Evolutionary conservation across 176 grass and related monocot genomes (phyloP), one percentile per base, ranked within the genome.

Genomic region (Leersia perrieri): DNA sequence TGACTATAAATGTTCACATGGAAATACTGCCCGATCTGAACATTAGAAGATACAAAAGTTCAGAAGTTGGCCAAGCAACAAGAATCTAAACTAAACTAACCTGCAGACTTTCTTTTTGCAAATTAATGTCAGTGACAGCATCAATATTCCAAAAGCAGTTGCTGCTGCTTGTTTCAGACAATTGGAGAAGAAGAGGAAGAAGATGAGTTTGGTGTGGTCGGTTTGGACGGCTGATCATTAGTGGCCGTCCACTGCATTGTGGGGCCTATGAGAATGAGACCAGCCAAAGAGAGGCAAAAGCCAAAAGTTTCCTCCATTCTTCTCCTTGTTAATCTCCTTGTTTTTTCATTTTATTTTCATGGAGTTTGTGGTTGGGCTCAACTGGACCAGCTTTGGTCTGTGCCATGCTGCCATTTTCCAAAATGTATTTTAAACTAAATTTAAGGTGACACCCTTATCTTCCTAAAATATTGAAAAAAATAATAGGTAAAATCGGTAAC

Each of bases 221-320:
- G 83, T 90, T 65, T 60, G 83, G 88, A 60, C 88, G 83, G 83
- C 67, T 14, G 72, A 82, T 77, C 47, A 66, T 78, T 65, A 40
- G 44, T 78, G 42, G 72, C 73, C 88, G 83, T 64, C 83, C 83
- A 32, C 88, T 89, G 88, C 66, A 7, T 2, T 10, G 67, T 49
- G 88, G 88, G 45, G 18, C 83, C 78, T 2, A 4, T 16, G 34
- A 77, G 35, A 72, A 7, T n/a, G 29, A 82, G 29, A 60, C 66
- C 66, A 27, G 60, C 83, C 47, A 65, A 79, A 32, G 41, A 65
- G 33, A 77, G 5, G 47, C 42, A 45, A 63, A 35, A 57, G 70
- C 87, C 70, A 66, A 44, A 70, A 33, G 39, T 7, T 35, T 69
- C 70, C 49, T 82, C 30, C 5, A 74, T 27, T 11, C 53, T 34